These are phyloP conservation scores for Blepharisma japonicum DNA, from an alignment of 73 alveolate species.

Conservation along the genomic window DNA sequence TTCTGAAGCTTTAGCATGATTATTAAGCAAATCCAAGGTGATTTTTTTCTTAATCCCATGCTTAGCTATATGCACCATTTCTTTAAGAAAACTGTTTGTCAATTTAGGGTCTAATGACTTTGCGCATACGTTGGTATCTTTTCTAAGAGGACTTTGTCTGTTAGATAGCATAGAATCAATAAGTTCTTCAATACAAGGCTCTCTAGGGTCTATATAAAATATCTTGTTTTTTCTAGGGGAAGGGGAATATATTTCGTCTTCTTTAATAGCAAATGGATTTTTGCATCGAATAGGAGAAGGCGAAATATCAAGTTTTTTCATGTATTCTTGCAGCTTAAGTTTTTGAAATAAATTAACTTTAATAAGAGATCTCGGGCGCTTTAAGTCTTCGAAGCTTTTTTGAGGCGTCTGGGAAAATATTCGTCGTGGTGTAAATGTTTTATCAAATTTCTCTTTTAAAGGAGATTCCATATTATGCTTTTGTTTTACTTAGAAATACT, in stretches of 20 bases:
- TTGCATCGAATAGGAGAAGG: not conserved
- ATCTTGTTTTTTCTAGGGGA: not conserved
- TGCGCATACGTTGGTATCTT: not conserved
- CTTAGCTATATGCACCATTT: not conserved
- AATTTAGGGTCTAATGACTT: constrained; percentile 1
- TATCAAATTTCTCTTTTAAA: too few relatives aligned
- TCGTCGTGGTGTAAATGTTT: too few relatives aligned
- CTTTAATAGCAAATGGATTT: not conserved
- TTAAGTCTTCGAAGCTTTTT: too few relatives aligned
- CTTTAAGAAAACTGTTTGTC: not conserved
- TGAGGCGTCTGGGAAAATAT: too few relatives aligned
- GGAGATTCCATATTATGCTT: too few relatives aligned
- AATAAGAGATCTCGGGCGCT: too few relatives aligned
- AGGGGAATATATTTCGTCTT: not conserved
- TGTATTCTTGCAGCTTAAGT: too few relatives aligned
- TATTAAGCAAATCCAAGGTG: not conserved
- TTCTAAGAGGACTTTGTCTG: not conserved
- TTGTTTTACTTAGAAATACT: too few relatives aligned
- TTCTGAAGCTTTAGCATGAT: not conserved
- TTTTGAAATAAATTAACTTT: too few relatives aligned
- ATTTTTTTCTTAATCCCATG: not conserved
- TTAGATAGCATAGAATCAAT: constrained; percentile 9
- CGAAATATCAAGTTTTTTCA: constrained; percentile 18
- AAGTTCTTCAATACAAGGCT: not conserved
- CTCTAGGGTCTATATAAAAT: not conserved